Evolutionary conservation across 371 early-diverging fungal genomes (phyloP), one percentile per base, ranked within the genome.

Genomic region (Haplosporangium sp.): DNA sequence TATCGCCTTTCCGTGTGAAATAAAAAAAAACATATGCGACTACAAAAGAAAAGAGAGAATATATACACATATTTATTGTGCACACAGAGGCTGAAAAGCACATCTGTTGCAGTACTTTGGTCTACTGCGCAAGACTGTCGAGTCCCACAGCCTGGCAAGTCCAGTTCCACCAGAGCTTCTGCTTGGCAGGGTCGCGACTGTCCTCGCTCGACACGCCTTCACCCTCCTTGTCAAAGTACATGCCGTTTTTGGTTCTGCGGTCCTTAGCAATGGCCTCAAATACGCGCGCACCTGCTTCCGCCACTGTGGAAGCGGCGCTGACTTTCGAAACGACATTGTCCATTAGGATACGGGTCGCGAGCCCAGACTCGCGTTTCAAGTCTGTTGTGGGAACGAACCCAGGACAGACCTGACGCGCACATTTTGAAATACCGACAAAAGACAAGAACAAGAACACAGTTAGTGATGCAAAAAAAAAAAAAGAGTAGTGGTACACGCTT

Each of bases 81-180:
- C 20, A n/a, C 48, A n/a, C n/a, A 50, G 18, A 50, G 6, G 18
- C 10, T 14, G 18, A 50, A 50, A 50, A 50, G 8, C 8, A 1
- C 51, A 51, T 18, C 9, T 9, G 20, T 9, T 29, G 13, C 1
- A 21, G 20, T 11, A 14, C 21, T 36, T 16, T 43, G 29, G 40
- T 23, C 55, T 57, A 57, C 41, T 50, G 51, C 11, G 47, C n/a
- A 48, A 60, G 55, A 29, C 20, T 50, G 12, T 73, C 59, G 12
- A 71, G 67, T n/a, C 71, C 71, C 12, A 60, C 46, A 14, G 57
- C 41, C 5, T 63, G 36, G 51, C 67, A 67, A 36, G 63, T 60
- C 77, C 77, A 76, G 38, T 76, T 64, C 77, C 77, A 76, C 77
- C 77, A 76, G n/a, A 71, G 46, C 60, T 62, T 62, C 47, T 76